Evolutionary conservation across 495 filamentous ascomycete species (phyloP).

Genomic region (Aspergillus hancockii): DNA sequence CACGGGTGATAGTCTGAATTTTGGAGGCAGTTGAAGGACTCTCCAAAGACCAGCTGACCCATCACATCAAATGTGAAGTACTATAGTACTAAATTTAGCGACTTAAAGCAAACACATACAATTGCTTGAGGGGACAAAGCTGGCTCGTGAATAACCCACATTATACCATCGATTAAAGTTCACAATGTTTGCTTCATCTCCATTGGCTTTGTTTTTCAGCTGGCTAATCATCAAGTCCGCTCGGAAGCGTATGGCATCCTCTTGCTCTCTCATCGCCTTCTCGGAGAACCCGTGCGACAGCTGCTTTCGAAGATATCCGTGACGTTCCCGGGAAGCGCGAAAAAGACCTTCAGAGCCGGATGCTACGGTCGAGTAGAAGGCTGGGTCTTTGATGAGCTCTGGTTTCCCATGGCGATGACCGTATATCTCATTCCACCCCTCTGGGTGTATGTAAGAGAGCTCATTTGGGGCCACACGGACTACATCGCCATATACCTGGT

Average conservation of each 20-base stretch:
- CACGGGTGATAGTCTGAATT: constrained; percentile 47
- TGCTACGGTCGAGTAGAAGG: constrained; percentile 7
- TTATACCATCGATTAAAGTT: constrained; percentile 38
- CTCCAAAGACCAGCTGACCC: constrained; percentile 50
- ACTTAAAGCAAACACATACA: not conserved
- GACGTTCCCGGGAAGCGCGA: constrained; percentile 27
- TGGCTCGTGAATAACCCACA: constrained; percentile 22
- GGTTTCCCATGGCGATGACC: constrained; percentile 34
- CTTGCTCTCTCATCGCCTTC: constrained; percentile 46
- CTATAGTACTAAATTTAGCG: not conserved
- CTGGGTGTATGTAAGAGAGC: constrained; percentile 45
- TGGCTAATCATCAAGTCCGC: constrained; percentile 42
- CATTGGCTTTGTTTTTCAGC: constrained; percentile 13
- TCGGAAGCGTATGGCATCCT: constrained; percentile 43
- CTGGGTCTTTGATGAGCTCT: constrained; percentile 26
- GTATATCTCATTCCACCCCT: constrained; percentile 66
- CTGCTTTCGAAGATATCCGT: constrained; percentile 32
- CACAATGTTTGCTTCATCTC: constrained; percentile 9
- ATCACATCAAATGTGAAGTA: constrained; percentile 49
- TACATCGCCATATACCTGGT: constrained; percentile 38
- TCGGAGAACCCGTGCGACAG: constrained; percentile 52
- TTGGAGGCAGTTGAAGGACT: constrained; percentile 51
- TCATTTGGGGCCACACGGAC: constrained; percentile 38
- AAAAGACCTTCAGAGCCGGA: constrained; percentile 18
- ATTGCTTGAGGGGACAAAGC: not conserved